These are phyloP conservation scores for Hyparrhenia diplandra DNA, from an alignment of 176 grass and related monocot species.

Conservation along the genomic window DNA sequence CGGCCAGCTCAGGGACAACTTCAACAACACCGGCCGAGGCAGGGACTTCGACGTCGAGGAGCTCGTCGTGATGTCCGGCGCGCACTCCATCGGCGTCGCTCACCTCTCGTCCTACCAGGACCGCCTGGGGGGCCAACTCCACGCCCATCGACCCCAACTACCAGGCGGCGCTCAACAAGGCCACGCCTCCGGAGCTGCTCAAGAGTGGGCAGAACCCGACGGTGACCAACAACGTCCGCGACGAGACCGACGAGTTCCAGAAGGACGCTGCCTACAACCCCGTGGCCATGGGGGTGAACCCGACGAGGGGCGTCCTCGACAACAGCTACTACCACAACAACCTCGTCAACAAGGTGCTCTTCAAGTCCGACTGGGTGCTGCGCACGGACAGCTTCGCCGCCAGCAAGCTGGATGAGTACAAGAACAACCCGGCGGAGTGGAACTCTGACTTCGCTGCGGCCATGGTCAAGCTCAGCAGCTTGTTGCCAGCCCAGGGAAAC, in stretches of 20 bases:
- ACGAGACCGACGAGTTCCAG: not conserved
- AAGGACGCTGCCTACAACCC: not conserved
- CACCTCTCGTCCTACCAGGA: conserved; percentile 35
- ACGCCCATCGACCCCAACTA: not conserved
- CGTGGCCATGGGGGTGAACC: not conserved
- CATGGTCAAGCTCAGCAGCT: conserved; percentile 43
- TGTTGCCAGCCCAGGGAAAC: conserved; percentile 20
- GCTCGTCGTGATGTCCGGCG: conserved; percentile 53
- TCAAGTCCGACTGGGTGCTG: conserved; percentile 38
- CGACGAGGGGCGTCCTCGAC: not conserved
- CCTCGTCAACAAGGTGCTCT: conserved; percentile 24
- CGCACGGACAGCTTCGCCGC: not conserved
- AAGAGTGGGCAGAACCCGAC: conserved; percentile 11
- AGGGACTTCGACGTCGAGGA: conserved; percentile 25
- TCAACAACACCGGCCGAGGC: not conserved
- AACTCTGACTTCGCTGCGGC: conserved; percentile 23
- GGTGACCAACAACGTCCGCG: not conserved
- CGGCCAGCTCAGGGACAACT: conserved; percentile 1
- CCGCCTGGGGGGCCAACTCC: conserved; percentile 17
- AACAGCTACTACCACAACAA: conserved; percentile 41
- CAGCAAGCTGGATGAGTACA: conserved; percentile 2
- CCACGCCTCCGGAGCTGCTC: not conserved
- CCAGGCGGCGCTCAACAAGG: not conserved
- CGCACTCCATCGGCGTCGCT: conserved; percentile 49
- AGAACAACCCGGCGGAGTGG: not conserved